Percentiles rank a stretch among this genome's conserved stretches.
These are phyloP conservation scores for Boletus tylopilopsis DNA, from an alignment of 768 basidiomycete genomes.

Conservation along the genomic window DNA sequence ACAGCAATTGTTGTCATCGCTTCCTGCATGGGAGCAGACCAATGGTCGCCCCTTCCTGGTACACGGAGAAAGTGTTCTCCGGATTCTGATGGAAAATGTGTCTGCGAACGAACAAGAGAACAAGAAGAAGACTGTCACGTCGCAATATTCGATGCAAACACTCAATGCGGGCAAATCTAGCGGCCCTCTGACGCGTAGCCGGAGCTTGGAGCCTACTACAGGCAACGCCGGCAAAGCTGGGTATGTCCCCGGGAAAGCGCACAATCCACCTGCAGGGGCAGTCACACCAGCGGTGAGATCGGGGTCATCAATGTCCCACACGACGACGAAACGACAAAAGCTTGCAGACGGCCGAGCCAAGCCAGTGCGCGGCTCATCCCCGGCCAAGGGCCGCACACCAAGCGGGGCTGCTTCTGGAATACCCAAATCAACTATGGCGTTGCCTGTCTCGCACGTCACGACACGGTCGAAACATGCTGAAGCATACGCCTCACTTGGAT, in stretches of 20 bases:
- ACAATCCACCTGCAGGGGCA: constrained; percentile 26
- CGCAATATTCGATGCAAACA: constrained; percentile 31
- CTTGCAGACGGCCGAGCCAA: constrained; percentile 39
- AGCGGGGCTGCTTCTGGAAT: constrained; percentile 19
- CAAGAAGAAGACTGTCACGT: constrained; percentile 46
- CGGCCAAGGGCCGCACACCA: constrained; percentile 27
- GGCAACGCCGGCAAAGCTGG: constrained; percentile 12
- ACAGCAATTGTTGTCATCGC: constrained; percentile 71
- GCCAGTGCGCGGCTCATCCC: constrained; percentile 21
- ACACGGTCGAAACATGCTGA: constrained; percentile 27
- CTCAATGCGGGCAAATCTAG: constrained; percentile 19
- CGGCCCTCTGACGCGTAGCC: constrained; percentile 23
- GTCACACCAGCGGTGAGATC: constrained; percentile 66
- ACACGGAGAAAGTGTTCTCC: constrained; percentile 77
- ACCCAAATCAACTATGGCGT: constrained; percentile 2
- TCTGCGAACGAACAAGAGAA: constrained; percentile 81
- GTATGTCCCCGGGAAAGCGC: constrained; percentile 31
- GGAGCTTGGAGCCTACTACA: constrained; percentile 24
- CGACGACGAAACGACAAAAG: constrained; percentile 60
- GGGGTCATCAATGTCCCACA: constrained; percentile 36
- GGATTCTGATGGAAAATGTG: constrained; percentile 68
- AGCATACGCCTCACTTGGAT: constrained; percentile 28
- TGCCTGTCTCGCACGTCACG: constrained; percentile 14
- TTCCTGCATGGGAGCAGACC: constrained; percentile 86
- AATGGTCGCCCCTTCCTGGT: constrained; percentile 76